Conservation (phyloP, 164 flowering plant species). For the Piper betle region DNA sequence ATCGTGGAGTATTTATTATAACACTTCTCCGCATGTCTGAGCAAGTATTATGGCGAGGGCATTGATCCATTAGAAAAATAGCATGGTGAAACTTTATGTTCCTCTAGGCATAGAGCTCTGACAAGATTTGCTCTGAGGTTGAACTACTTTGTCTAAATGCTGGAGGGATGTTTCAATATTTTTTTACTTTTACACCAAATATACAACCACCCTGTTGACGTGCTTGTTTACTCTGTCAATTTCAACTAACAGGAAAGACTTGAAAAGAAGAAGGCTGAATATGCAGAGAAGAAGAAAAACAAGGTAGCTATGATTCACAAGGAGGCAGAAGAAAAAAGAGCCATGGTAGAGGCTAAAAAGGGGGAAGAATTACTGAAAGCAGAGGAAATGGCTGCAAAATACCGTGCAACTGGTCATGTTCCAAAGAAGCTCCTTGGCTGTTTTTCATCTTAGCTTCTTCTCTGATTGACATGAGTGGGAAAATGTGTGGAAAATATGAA, state of each 20-base stretch:
- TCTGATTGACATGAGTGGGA: background rate
- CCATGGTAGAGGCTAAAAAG: conserved; percentile 54
- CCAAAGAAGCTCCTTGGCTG: conserved; percentile 73
- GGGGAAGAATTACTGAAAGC: conserved; percentile 78
- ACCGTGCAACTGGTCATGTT: conserved; percentile 59
- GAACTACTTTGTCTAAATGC: too few relatives aligned
- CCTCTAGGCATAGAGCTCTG: too few relatives aligned
- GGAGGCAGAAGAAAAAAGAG: conserved; percentile 81
- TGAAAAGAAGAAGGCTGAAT: conserved; percentile 76
- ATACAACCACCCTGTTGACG: too few relatives aligned
- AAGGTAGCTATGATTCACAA: conserved; percentile 61
- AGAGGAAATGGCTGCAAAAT: conserved; percentile 75
- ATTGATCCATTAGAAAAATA: too few relatives aligned
- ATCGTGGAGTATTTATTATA: too few relatives aligned
- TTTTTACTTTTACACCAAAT: too few relatives aligned
- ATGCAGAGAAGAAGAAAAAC: conserved; percentile 73
- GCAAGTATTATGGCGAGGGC: too few relatives aligned
- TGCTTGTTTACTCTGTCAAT: background rate
- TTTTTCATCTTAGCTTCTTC: conserved; percentile 18
- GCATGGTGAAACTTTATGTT: too few relatives aligned
- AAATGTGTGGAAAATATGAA: background rate
- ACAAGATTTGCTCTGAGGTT: too few relatives aligned
- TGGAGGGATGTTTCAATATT: too few relatives aligned
- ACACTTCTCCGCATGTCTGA: too few relatives aligned
- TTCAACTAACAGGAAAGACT: conserved; percentile 40